Percentiles rank a stretch among this genome's conserved stretches.
Evolutionary conservation across 164 flowering plant genomes (phyloP).

Genomic region (Piper longum): DNA sequence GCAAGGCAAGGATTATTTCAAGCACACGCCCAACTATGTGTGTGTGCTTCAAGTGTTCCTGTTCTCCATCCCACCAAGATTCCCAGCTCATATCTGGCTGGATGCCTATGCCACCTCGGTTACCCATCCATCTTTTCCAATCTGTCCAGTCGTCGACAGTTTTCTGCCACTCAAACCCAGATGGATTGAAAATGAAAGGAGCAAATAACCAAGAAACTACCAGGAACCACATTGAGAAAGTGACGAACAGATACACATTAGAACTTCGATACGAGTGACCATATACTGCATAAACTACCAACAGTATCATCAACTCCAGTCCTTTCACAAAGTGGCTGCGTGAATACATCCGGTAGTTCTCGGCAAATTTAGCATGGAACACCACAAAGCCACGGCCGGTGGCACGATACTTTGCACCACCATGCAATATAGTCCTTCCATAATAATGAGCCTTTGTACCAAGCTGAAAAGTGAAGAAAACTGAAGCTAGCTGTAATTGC

Average conservation of each 20-base stretch:
- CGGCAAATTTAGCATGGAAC: constrained; percentile 86
- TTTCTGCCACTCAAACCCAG: constrained; percentile 99
- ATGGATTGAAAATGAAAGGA: constrained; percentile 90
- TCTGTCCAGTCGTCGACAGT: constrained; percentile 98
- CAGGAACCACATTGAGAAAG: constrained; percentile 94
- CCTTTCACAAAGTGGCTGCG: constrained; percentile 97
- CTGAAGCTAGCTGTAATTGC: constrained; percentile 96
- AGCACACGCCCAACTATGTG: constrained; percentile 58
- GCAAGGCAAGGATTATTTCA: constrained; percentile 70
- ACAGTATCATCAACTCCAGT: constrained; percentile 56
- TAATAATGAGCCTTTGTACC: constrained; percentile 92
- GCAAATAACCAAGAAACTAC: constrained; percentile 96
- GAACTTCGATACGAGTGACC: constrained; percentile 71
- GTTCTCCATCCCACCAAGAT: constrained; percentile 92
- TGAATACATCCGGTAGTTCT: constrained; percentile 81
- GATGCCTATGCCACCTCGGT: constrained; percentile 95
- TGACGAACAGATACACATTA: constrained; percentile 55
- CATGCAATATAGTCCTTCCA: constrained; percentile 94
- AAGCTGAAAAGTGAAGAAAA: constrained; percentile 93
- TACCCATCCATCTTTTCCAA: constrained; percentile 99
- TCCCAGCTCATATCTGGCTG: constrained; percentile 82
- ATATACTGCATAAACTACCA: constrained; percentile 65
- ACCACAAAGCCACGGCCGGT: constrained; percentile 97
- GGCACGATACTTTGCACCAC: constrained; percentile 89
- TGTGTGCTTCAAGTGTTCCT: constrained; percentile 65